These are phyloP conservation scores for Fomitopsis palustris DNA, from an alignment of 1,284 basidiomycete species.

Conservation along the genomic window DNA sequence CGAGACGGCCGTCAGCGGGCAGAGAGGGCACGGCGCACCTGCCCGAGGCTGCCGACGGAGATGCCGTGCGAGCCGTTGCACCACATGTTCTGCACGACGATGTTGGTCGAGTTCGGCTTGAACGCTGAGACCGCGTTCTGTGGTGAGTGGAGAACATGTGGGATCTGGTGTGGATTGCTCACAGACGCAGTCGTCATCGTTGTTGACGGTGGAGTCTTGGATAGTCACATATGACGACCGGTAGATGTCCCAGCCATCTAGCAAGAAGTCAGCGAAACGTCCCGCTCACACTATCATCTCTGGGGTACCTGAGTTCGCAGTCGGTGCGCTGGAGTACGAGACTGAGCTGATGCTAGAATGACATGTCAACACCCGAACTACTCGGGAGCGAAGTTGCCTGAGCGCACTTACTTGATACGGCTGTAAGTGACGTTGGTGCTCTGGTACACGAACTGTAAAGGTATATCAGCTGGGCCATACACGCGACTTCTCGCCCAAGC, in stretches of 20 bases:
- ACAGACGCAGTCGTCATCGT: slow-evolving; percentile 62
- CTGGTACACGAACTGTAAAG: slow-evolving; percentile 29
- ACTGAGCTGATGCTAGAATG: slow-evolving; percentile 22
- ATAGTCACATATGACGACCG: slow-evolving; percentile 50
- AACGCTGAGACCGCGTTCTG: slow-evolving; percentile 35
- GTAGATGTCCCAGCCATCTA: slow-evolving; percentile 64
- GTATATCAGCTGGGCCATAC: neutral
- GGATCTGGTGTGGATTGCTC: neutral
- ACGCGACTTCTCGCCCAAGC: neutral
- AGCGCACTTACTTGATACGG: slow-evolving; percentile 23
- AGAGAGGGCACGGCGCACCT: no score
- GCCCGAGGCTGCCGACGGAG: slow-evolving; percentile 49
- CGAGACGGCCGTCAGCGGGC: no score
- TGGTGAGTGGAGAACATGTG: neutral
- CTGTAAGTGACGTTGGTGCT: slow-evolving; percentile 30
- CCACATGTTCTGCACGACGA: slow-evolving; percentile 53
- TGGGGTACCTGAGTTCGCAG: slow-evolving; percentile 2
- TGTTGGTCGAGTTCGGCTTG: slow-evolving; percentile 65
- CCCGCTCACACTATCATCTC: neutral
- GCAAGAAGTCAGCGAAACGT: slow-evolving; percentile 6
- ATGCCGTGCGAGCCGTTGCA: slow-evolving; percentile 64
- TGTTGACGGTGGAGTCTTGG: slow-evolving; percentile 50
- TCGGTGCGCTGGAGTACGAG: slow-evolving; percentile 22
- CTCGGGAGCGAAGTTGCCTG: neutral
- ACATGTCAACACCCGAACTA: neutral